phyloP scores from a whole-genome alignment of 768 basidiomycete species.

The Phylloporus arenicola region DNA sequence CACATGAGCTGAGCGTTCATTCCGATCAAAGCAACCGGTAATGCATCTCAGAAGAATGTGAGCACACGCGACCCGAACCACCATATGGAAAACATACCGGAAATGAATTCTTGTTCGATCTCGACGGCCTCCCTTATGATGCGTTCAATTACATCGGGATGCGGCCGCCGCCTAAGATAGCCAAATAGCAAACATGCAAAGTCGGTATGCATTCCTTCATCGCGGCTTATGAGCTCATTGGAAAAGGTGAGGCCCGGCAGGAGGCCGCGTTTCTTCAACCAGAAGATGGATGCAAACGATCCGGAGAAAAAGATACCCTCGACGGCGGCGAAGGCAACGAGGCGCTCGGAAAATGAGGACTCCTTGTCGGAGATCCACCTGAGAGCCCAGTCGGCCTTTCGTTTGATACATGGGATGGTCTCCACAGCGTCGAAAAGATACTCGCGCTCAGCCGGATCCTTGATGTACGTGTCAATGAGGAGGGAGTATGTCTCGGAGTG shows the following conservation, averaged over 20 bases:
- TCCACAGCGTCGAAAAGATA: conserved; percentile 88
- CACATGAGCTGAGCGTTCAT: conserved; percentile 86
- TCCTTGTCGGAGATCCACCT: conserved; percentile 79
- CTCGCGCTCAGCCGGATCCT: conserved; percentile 63
- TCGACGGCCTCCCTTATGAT: conserved; percentile 80
- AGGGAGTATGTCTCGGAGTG: conserved; percentile 96
- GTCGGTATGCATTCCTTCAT: conserved; percentile 95
- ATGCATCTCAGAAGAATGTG: conserved; percentile 50
- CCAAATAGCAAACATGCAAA: conserved; percentile 87
- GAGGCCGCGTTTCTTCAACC: conserved; percentile 95
- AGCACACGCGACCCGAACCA: background rate
- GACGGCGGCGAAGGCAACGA: conserved; percentile 92
- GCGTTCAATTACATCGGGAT: conserved; percentile 61
- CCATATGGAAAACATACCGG: conserved; percentile 40
- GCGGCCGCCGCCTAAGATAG: conserved; percentile 72
- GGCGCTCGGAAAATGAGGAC: conserved; percentile 82
- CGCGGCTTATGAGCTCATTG: conserved; percentile 90
- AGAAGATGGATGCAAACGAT: conserved; percentile 88
- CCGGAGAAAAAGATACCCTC: conserved; percentile 96
- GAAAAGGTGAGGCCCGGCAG: conserved; percentile 95
- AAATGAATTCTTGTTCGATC: conserved; percentile 83
- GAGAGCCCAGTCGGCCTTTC: conserved; percentile 92
- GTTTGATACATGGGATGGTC: conserved; percentile 85
- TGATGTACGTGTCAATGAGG: conserved; percentile 90
- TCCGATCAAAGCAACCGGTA: conserved; percentile 81